These are phyloP conservation scores for Nicotiana tomentosiformis DNA, from an alignment of 257 asterid species.

Conservation along the genomic window DNA sequence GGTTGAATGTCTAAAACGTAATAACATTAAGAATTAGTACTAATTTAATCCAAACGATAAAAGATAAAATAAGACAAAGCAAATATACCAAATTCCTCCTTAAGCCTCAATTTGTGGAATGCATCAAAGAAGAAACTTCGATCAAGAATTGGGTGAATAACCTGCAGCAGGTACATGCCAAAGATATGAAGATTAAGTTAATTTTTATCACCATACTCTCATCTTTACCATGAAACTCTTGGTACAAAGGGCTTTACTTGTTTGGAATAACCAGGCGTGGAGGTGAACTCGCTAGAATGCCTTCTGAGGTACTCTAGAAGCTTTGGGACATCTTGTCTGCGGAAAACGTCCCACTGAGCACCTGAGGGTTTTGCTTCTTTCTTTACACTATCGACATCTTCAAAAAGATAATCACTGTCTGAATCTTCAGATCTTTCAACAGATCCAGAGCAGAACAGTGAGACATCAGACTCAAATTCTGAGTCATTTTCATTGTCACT, in stretches of 20 bases:
- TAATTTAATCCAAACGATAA: neutral
- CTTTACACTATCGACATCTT: constrained; percentile 43
- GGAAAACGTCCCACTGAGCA: constrained; percentile 88
- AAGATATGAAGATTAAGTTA: neutral
- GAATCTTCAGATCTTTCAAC: constrained; percentile 61
- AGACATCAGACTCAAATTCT: constrained; percentile 56
- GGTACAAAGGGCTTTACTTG: constrained; percentile 35
- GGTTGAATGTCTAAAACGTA: constrained; percentile 66
- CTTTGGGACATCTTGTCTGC: constrained; percentile 83
- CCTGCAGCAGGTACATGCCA: constrained; percentile 38
- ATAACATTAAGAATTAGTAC: neutral
- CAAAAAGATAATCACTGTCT: constrained; percentile 41
- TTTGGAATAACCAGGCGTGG: constrained; percentile 39
- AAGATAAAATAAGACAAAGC: constrained; percentile 3
- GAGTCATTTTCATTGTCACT: constrained; percentile 41
- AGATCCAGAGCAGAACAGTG: constrained; percentile 65
- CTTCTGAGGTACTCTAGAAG: constrained; percentile 66
- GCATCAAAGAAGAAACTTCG: constrained; percentile 73
- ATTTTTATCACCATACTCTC: constrained; percentile 3
- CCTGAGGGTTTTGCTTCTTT: constrained; percentile 50
- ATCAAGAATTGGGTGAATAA: constrained; percentile 84
- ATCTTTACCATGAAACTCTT: neutral
- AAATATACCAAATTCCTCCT: constrained; percentile 85
- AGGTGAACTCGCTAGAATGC: constrained; percentile 64
- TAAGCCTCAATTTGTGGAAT: constrained; percentile 83